Base-by-base conservation (phyloP, 768 basidiomycete genomes). In the Glaciozyma martinii region DNA sequence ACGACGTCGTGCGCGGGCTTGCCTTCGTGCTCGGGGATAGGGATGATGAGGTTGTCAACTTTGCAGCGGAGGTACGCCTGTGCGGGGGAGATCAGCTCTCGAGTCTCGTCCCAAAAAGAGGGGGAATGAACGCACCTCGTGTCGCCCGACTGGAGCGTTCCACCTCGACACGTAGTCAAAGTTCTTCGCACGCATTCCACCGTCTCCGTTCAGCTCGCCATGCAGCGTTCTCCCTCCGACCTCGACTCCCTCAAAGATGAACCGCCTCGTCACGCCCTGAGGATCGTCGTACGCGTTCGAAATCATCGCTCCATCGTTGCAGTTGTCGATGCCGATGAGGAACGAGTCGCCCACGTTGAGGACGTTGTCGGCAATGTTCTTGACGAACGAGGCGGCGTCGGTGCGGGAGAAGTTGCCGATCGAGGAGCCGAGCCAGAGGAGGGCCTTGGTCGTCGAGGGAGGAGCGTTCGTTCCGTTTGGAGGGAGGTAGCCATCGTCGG, bases 351-450 rank as follows among this genome's bases (percentile, higher is more conserved):
- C 76, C 82, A 73, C 65, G 12, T 40, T 30, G 52, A 71, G 62
- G 30, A 61, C 4, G 84, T 83, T 10, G 10, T 46, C 54, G 25
- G 61, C 3, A 84, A 83, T 10, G 15, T 49, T 59, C 37, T 80
- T 80, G 58, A 99, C 82, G 77, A 99, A 97, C 0, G 80, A 76
- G 0, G 80, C 81, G 13, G 86, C 88, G 29, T 82, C 86, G 7
- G 79, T 78, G 18, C 90, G 82, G 8, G 80, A 72, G 76, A 98
- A 97, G 79, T 97, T 98, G 10, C 93, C 95, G 10, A 98, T 75
- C 1, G 90, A 89, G 0, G 89, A 92, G 0, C 94, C 95, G 23
- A 98, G 79, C 79, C 95, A 97, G 66, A 98, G 79, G 60, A 97
- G 79, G 73, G 63, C 59, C 32, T 64, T 70, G 58, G 67, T 47